These are phyloP conservation scores for Nakazawaea siamensis DNA, from an alignment of 805 yeast species.

Conservation along the genomic window DNA sequence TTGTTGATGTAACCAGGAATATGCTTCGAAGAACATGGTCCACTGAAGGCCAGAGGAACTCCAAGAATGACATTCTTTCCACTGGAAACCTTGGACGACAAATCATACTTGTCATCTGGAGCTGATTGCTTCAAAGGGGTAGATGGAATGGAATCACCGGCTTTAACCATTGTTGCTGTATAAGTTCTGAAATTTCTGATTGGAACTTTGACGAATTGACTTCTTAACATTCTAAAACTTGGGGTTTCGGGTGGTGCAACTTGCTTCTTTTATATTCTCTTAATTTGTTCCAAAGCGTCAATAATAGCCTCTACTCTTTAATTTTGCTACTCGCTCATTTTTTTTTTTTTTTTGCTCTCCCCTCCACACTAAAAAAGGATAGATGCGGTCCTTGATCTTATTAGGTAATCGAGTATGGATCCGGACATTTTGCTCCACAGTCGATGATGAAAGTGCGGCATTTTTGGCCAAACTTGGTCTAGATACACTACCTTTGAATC, in stretches of 20 bases:
- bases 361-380: too few species aligned
- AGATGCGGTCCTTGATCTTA: too few species aligned
- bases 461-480: not conserved
- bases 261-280: not conserved
- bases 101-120: constrained; percentile 16
- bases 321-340: too few species aligned
- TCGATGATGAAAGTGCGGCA: not conserved
- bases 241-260: too few species aligned
- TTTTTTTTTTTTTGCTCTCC: too few species aligned
- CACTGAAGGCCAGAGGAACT: constrained; percentile 75
- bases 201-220: not conserved
- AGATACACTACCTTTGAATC: not conserved
- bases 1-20: constrained; percentile 64
- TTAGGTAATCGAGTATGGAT: too few species aligned
- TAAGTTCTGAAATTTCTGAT: constrained; percentile 8
- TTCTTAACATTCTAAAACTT: too few species aligned
- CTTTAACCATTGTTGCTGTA: constrained; percentile 8
- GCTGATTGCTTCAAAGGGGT: constrained; percentile 5
- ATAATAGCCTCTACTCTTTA: too few species aligned
- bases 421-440: too few species aligned
- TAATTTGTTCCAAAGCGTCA: too few species aligned
- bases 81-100: constrained; percentile 15
- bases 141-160: constrained; percentile 11
- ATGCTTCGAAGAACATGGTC: constrained; percentile 66
- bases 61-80: constrained; percentile 34